Conservation (phyloP, 2,329 filamentous ascomycete species). For the Monilinia laxa region DNA sequence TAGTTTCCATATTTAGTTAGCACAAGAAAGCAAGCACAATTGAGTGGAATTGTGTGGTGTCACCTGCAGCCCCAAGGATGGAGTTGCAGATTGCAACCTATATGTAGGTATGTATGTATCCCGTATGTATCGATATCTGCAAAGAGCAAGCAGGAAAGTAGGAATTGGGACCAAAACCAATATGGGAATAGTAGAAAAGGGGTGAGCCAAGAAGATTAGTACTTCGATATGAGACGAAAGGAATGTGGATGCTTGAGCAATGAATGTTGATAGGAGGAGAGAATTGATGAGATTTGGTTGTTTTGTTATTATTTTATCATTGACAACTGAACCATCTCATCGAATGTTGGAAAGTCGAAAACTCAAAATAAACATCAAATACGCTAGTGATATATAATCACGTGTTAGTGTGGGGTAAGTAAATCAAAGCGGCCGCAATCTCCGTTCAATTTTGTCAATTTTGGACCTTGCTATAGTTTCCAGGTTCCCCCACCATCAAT, state of each 20-base stretch:
- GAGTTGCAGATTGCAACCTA: neutral
- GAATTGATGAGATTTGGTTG: neutral
- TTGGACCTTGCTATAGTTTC: neutral
- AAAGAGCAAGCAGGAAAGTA: no score
- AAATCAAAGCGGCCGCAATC: no score
- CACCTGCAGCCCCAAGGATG: neutral
- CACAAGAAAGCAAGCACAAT: neutral
- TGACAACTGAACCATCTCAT: no score
- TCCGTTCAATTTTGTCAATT: neutral
- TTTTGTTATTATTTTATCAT: neutral
- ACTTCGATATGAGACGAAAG: neutral
- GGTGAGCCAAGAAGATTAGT: neutral
- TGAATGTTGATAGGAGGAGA: neutral
- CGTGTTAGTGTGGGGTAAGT: no score
- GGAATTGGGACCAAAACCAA: no score
- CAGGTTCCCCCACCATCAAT: no score
- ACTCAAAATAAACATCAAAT: no score
- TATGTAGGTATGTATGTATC: neutral
- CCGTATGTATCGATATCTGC: neutral
- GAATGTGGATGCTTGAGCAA: neutral
- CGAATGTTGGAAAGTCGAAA: no score
- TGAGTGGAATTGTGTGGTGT: neutral
- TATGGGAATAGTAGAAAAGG: neutral
- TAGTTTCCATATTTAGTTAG: constrained; percentile 6
- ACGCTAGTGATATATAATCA: no score